Conservation (phyloP, 1,284 basidiomycete genomes). For the Sporisorium reilianum region DNA sequence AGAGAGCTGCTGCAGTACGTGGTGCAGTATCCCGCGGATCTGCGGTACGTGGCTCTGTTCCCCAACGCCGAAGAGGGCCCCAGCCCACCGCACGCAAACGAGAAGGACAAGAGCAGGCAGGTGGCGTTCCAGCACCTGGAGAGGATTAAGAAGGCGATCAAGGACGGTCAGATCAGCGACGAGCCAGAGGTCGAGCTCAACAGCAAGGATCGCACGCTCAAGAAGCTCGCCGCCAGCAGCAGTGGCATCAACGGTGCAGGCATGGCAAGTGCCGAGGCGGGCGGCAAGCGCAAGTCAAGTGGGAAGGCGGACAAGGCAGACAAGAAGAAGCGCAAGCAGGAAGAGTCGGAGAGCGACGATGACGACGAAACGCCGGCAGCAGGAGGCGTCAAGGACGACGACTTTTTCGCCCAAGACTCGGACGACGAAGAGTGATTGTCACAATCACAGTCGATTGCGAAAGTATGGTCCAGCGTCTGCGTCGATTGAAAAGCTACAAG, state of each 20-base stretch:
- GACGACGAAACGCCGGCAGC: conserved; percentile 12
- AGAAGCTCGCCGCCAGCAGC: conserved; percentile 17
- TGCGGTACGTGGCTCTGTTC: conserved; percentile 54
- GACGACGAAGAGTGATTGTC: conserved; percentile 28
- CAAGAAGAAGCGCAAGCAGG: conserved; percentile 37
- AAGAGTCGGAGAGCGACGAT: conserved; percentile 19
- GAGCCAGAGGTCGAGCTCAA: conserved; percentile 56
- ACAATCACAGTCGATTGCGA: not conserved
- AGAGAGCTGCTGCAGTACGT: conserved; percentile 45
- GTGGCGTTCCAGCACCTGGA: conserved; percentile 40
- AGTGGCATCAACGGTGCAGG: not conserved
- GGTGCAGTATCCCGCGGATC: conserved; percentile 42
- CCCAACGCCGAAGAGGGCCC: conserved; percentile 28
- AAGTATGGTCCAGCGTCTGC: too few relatives aligned
- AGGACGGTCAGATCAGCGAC: conserved; percentile 33
- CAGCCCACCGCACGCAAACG: conserved; percentile 16
- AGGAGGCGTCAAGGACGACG: conserved; percentile 43
- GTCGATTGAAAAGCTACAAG: too few relatives aligned
- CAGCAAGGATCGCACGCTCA: conserved; percentile 19
- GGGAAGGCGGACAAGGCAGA: conserved; percentile 25
- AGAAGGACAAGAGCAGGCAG: conserved; percentile 37
- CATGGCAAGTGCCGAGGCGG: conserved; percentile 10
- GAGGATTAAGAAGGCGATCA: conserved; percentile 42
- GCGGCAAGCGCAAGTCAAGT: conserved; percentile 15
- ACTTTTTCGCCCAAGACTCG: conserved; percentile 54